Evolutionary conservation across 1,139 yeast genomes (phyloP).

Genomic region (Hyphopichia wangnamkhiaoensis): DNA sequence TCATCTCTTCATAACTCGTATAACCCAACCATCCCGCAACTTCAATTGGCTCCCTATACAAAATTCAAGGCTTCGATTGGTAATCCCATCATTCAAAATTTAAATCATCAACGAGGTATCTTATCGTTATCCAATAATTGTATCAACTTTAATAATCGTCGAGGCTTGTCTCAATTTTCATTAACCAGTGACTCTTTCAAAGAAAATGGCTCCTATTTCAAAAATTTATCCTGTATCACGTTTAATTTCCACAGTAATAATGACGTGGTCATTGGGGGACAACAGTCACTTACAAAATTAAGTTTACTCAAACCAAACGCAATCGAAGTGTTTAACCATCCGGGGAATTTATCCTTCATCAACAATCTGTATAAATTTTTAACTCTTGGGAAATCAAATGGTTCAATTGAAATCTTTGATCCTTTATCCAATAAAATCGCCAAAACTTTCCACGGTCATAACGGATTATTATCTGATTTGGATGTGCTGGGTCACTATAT

Average conservation of each 20-base stretch:
- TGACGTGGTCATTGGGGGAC: conserved; percentile 40
- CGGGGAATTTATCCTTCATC: conserved; percentile 36
- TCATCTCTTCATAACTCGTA: conserved; percentile 14
- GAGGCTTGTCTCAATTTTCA: conserved; percentile 52
- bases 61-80: conserved; percentile 48
- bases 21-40: conserved; percentile 12
- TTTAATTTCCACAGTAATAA: conserved; percentile 33
- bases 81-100: conserved; percentile 47
- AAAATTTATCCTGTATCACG: conserved; percentile 39
- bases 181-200: conserved; percentile 31
- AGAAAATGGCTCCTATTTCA: conserved; percentile 30
- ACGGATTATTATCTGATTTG: conserved; percentile 73
- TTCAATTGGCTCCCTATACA: conserved; percentile 47
- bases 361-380: conserved; percentile 42
- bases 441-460: conserved; percentile 68
- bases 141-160: conserved; percentile 55
- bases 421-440: conserved; percentile 56
- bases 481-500: conserved; percentile 76
- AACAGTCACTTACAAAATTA: conserved; percentile 49
- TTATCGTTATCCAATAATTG: conserved; percentile 55
- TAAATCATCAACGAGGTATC: conserved; percentile 59
- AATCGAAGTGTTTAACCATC: conserved; percentile 20
- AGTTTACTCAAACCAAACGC: conserved; percentile 59
- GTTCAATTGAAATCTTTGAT: conserved; percentile 77
- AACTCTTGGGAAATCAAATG: conserved; percentile 67